phyloP scores from a whole-genome alignment of 1,284 basidiomycete genomes.

The Trametes versicolor region DNA sequence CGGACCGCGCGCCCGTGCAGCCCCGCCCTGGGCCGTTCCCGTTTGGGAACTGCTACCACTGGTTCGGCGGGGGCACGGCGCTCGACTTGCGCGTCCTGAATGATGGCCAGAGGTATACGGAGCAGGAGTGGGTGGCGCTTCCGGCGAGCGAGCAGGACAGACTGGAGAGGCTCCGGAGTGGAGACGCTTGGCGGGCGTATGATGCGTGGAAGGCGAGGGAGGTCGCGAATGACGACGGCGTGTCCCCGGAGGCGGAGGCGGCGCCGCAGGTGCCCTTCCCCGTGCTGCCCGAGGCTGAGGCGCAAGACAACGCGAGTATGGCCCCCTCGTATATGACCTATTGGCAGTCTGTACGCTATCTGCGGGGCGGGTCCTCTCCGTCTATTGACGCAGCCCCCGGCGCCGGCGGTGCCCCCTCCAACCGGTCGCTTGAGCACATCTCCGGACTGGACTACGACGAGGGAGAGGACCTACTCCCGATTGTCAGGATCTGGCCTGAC shows the following conservation, averaged over 20 bases:
- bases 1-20: background rate
- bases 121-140: background rate
- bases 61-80: conserved; percentile 11
- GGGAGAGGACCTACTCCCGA: background rate
- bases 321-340: no score
- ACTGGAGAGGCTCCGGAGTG: background rate
- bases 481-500: background rate
- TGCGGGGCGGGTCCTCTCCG: no score
- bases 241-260: no score
- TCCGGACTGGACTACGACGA: background rate
- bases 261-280: no score
- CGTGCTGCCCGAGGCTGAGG: no score
- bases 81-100: conserved; percentile 18
- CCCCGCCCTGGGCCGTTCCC: conserved; percentile 12
- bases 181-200: background rate
- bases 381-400: no score
- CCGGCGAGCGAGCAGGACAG: background rate
- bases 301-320: no score
- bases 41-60: conserved; percentile 26
- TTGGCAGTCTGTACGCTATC: no score
- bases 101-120: background rate
- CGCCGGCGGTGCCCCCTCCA: no score
- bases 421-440: no score
- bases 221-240: no score
- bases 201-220: no score